Conservation (phyloP, 2,329 filamentous ascomycete genomes). For the Alternaria viburni region DNA sequence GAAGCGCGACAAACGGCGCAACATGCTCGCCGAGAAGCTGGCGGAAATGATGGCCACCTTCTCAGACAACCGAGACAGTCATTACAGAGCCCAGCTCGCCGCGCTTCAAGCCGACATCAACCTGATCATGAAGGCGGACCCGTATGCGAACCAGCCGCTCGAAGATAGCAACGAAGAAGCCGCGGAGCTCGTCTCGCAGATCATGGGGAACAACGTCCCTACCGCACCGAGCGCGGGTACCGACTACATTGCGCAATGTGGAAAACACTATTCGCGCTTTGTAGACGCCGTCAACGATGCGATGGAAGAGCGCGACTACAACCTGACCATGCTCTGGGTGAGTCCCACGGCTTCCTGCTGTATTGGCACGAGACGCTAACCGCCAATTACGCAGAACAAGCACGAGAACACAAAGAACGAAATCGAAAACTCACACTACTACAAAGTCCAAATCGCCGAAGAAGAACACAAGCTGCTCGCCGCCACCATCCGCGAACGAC, state of each 20-base stretch:
- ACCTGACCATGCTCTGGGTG: conserved; percentile 82
- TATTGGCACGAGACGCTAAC: conserved; percentile 18
- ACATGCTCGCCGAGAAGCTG: conserved; percentile 80
- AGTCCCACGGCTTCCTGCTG: conserved; percentile 30
- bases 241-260: conserved; percentile 70
- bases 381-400: conserved; percentile 56
- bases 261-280: conserved; percentile 84
- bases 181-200: conserved; percentile 61
- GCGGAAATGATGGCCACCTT: conserved; percentile 78
- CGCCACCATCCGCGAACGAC: conserved; percentile 65
- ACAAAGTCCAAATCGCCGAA: conserved; percentile 66
- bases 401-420: conserved; percentile 63
- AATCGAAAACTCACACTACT: conserved; percentile 63
- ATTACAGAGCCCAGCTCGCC: conserved; percentile 88
- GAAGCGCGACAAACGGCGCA: conserved; percentile 90
- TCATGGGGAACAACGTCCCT: conserved; percentile 51
- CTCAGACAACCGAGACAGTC: conserved; percentile 77
- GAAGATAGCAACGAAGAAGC: conserved; percentile 71
- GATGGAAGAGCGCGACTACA: conserved; percentile 84
- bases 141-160: conserved; percentile 74
- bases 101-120: conserved; percentile 91
- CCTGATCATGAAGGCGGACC: conserved; percentile 83
- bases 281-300: conserved; percentile 85
- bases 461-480: conserved; percentile 67
- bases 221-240: conserved; percentile 65